Conservation (phyloP, 2,329 filamentous ascomycete genomes). For the Coniochaeta sp. region DNA sequence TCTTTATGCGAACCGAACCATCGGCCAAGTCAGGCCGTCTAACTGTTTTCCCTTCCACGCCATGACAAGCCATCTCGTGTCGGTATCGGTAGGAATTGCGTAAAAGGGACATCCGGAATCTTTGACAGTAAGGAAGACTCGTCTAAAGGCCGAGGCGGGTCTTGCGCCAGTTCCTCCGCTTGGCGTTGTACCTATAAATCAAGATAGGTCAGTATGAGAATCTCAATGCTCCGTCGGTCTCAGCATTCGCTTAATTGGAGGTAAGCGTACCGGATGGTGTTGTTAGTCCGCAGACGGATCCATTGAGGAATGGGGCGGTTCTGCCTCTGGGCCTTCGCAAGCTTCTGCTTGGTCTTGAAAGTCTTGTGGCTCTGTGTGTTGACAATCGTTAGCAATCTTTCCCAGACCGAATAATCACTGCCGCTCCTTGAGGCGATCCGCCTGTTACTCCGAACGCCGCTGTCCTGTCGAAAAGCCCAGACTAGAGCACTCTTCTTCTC, state of each 20-base stretch:
- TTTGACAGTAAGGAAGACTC: slow-evolving; percentile 31
- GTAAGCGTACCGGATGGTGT: slow-evolving; percentile 91
- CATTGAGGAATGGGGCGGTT: slow-evolving; percentile 99
- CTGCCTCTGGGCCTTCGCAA: slow-evolving; percentile 99
- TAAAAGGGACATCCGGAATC: not conserved
- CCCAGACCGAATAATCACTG: not conserved
- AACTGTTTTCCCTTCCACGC: not conserved
- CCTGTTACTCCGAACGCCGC: not conserved
- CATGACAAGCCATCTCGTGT: not conserved
- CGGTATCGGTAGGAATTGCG: not conserved
- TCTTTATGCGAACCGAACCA: not conserved
- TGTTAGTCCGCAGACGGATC: slow-evolving; percentile 96
- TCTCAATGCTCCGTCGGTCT: not conserved
- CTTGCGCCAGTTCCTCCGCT: slow-evolving; percentile 99
- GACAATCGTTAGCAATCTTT: not conserved
- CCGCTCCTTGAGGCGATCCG: not conserved
- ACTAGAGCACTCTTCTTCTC: not conserved
- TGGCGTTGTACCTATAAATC: slow-evolving; percentile 87
- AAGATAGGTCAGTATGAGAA: slow-evolving; percentile 3
- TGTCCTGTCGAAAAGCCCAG: not conserved
- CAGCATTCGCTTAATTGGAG: slow-evolving; percentile 3
- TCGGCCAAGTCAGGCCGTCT: not conserved
- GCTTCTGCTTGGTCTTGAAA: slow-evolving; percentile 99
- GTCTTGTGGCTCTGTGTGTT: slow-evolving; percentile 87
- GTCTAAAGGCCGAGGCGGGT: slow-evolving; percentile 96